These are phyloP conservation scores for Cucumis variabilis DNA, from an alignment of 331 rosid genomes.

Conservation along the genomic window DNA sequence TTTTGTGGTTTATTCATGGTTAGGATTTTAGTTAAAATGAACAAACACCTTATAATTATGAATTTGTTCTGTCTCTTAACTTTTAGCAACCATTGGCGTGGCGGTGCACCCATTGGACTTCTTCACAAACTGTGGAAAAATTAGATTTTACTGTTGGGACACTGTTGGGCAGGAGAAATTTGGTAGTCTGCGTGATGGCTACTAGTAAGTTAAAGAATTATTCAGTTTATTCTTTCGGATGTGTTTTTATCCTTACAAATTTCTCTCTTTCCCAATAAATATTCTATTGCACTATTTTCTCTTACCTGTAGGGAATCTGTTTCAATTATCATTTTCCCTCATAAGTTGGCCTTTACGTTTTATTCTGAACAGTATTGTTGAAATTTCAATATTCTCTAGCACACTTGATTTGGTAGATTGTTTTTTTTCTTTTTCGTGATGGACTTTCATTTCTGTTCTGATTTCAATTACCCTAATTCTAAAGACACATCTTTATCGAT, in stretches of 20 bases:
- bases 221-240: constrained; percentile 27
- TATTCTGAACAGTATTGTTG: neutral
- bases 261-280: neutral
- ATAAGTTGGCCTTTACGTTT: no score
- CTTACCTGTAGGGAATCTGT: no score
- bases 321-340: no score
- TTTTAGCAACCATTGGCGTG: constrained; percentile 79
- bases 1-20: neutral
- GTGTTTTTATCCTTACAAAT: constrained; percentile 27
- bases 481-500: neutral
- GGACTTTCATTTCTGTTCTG: neutral
- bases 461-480: neutral
- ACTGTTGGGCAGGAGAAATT: constrained; percentile 72
- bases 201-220: constrained; percentile 50
- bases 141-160: constrained; percentile 76
- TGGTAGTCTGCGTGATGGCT: constrained; percentile 86
- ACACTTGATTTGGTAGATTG: neutral
- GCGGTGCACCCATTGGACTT: constrained; percentile 85
- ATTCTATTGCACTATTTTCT: neutral
- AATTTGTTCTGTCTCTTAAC: neutral
- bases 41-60: neutral
- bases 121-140: constrained; percentile 73
- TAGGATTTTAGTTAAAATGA: no score
- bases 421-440: neutral
- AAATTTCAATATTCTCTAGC: neutral